A percentile compares a stretch with the other conserved stretches of the same genome.
Evolutionary conservation across 1,284 basidiomycete species (phyloP).

Genomic region (Trichosporon faecale): DNA sequence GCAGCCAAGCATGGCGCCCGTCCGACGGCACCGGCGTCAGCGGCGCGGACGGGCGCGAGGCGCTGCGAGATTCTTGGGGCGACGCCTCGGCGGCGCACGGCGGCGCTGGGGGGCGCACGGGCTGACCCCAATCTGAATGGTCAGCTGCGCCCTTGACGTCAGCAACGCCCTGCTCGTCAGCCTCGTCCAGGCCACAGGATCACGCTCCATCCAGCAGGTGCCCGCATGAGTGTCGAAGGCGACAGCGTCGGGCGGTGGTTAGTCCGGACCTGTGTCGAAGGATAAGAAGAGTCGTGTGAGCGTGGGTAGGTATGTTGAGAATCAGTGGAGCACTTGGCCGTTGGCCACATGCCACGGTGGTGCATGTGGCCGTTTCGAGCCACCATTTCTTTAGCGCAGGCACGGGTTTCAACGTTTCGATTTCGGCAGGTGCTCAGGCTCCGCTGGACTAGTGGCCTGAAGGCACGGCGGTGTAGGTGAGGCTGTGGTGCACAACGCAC

Average conservation of each 20-base stretch:
- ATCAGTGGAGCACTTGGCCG: too few relatives aligned
- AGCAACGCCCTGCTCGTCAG: not conserved
- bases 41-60: not conserved
- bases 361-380: not conserved
- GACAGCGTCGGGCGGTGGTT: not conserved
- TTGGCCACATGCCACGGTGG: not conserved
- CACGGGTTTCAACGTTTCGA: not conserved
- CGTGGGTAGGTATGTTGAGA: not conserved
- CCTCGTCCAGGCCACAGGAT: not conserved
- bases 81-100: not conserved
- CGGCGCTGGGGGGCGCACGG: not conserved
- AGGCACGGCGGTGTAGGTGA: not conserved
- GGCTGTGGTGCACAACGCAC: not conserved
- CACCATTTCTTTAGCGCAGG: not conserved
- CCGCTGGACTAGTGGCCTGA: too few relatives aligned
- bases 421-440: not conserved
- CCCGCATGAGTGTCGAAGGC: too few relatives aligned
- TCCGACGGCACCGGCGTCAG: not conserved
- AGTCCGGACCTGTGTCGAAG: not conserved
- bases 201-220: too few relatives aligned
- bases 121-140: not conserved
- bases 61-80: not conserved
- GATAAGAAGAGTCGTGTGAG: not conserved
- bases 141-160: not conserved
- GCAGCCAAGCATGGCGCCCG: not conserved